phyloP scores from a whole-genome alignment of 495 filamentous ascomycete species.

The Immersiella caudata region DNA sequence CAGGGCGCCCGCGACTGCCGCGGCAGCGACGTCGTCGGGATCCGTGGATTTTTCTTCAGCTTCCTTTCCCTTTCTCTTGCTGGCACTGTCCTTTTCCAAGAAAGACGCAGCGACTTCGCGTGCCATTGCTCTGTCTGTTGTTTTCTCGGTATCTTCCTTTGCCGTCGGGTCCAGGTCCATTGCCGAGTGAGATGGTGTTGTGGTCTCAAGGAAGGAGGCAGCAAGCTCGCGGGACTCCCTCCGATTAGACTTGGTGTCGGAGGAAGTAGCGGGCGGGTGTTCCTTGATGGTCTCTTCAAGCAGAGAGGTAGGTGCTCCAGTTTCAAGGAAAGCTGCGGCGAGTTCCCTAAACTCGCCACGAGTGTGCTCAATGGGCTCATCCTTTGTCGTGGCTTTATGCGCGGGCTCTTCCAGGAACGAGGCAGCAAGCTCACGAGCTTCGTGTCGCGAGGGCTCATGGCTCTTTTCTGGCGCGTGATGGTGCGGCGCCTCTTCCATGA shows the following conservation, averaged over 20 bases:
- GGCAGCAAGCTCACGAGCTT: conserved; percentile 19
- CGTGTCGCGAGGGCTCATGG: conserved; percentile 11
- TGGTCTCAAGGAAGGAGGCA: not conserved
- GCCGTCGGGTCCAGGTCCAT: not conserved
- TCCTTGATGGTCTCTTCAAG: not conserved
- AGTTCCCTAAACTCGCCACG: not conserved
- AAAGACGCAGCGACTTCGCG: conserved; percentile 22
- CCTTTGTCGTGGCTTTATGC: not conserved
- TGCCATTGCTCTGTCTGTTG: conserved; percentile 1
- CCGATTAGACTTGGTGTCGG: not conserved
- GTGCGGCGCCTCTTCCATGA: conserved; percentile 1
- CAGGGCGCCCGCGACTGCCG: conserved; percentile 28
- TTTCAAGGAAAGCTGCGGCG: conserved; percentile 1
- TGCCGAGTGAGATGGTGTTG: not conserved
- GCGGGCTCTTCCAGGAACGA: conserved; percentile 15
- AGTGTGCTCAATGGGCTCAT: not conserved
- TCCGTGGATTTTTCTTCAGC: conserved; percentile 15
- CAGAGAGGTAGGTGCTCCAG: not conserved
- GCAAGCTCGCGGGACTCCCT: not conserved
- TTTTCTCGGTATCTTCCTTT: not conserved
- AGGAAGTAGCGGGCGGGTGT: not conserved
- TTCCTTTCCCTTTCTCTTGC: conserved; percentile 15
- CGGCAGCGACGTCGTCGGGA: conserved; percentile 20
- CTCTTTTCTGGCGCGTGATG: conserved; percentile 16
- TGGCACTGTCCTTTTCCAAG: conserved; percentile 8